These are phyloP conservation scores for Lasiosphaeris hirsuta DNA, from an alignment of 495 filamentous ascomycete species.

Conservation along the genomic window DNA sequence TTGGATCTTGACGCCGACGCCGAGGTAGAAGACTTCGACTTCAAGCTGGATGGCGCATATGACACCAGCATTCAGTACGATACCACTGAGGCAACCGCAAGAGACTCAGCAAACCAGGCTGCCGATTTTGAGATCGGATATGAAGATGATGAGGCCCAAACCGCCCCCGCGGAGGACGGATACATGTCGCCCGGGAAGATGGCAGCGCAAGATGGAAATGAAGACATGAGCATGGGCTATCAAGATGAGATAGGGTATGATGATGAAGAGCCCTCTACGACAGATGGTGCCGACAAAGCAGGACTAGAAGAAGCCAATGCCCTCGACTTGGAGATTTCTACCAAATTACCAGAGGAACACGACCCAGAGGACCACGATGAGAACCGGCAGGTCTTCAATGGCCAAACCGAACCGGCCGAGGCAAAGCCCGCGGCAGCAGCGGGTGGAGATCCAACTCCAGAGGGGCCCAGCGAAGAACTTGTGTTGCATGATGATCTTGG, in stretches of 20 bases:
- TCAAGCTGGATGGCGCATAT: constrained; percentile 21
- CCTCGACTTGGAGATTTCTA: neutral
- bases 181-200: constrained; percentile 24
- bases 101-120: neutral
- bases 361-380: neutral
- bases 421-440: neutral
- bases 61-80: constrained; percentile 9
- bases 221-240: constrained; percentile 18
- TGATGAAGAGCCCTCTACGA: constrained; percentile 22
- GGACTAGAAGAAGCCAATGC: neutral
- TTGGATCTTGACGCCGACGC: constrained; percentile 22
- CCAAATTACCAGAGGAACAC: no score
- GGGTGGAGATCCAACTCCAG: neutral
- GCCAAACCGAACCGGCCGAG: neutral
- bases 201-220: constrained; percentile 12
- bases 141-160: constrained; percentile 15
- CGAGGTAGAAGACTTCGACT: constrained; percentile 32
- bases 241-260: constrained; percentile 34
- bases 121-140: constrained; percentile 23
- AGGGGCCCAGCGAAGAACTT: neutral
- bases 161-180: neutral
- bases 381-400: neutral
- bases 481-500: neutral
- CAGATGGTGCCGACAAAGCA: constrained; percentile 2
- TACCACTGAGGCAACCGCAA: neutral